phyloP scores from a whole-genome alignment of 1,284 basidiomycete species.

The Cutaneotrichosporon curvatum region DNA sequence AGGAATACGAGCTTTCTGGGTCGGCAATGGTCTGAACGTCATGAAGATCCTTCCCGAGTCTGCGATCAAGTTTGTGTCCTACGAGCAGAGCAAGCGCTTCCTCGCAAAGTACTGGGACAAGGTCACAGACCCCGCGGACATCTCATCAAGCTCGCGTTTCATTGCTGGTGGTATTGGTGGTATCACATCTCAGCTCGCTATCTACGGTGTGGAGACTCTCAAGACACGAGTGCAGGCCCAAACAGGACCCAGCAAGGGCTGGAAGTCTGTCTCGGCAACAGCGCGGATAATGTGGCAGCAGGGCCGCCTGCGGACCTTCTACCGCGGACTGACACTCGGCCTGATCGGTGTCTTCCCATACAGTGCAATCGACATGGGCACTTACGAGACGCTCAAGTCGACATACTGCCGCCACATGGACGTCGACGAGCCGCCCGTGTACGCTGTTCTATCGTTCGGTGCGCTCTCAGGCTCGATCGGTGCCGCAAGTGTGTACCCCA shows the following conservation, averaged over 20 bases:
- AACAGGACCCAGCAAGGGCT: slow-evolving; percentile 54
- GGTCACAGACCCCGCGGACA: slow-evolving; percentile 81
- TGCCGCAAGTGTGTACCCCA: slow-evolving; percentile 79
- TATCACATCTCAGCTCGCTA: slow-evolving; percentile 78
- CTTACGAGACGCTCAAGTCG: slow-evolving; percentile 83
- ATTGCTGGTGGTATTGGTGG: slow-evolving; percentile 93
- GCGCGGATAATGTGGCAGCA: slow-evolving; percentile 61
- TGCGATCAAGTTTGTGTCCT: slow-evolving; percentile 96
- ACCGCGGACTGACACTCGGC: slow-evolving; percentile 85
- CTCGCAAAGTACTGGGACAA: slow-evolving; percentile 88
- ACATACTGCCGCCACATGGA: slow-evolving; percentile 72
- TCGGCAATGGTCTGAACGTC: slow-evolving; percentile 53
- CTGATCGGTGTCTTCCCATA: slow-evolving; percentile 84
- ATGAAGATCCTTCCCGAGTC: slow-evolving; percentile 95
- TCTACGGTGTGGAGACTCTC: slow-evolving; percentile 47
- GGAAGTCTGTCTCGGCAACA: slow-evolving; percentile 56
- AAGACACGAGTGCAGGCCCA: slow-evolving; percentile 92
- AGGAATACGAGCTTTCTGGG: slow-evolving; percentile 86
- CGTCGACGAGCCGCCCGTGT: slow-evolving; percentile 72
- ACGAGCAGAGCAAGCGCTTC: slow-evolving; percentile 89
- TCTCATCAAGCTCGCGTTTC: slow-evolving; percentile 87
- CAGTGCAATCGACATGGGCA: slow-evolving; percentile 88
- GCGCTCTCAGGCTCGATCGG: slow-evolving; percentile 84
- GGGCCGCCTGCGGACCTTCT: slow-evolving; percentile 79
- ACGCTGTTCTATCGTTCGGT: slow-evolving; percentile 76